Base-by-base conservation (phyloP, 495 filamentous ascomycete species). In the Lentithecium fluviatile region DNA sequence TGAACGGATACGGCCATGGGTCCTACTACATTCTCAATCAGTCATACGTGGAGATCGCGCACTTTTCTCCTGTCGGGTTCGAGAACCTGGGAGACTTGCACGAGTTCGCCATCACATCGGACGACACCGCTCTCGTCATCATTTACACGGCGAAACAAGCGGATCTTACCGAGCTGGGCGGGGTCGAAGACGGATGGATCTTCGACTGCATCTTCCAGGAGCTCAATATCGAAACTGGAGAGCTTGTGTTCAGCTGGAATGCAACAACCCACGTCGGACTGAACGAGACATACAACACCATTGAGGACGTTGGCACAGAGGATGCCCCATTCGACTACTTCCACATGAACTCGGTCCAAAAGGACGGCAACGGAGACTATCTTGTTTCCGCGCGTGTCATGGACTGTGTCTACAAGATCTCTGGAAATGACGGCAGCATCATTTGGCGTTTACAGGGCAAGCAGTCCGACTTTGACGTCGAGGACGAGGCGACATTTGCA, bases 271-370 rank as follows among this genome's bases (percentile, higher is more conserved):
- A 58, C 26, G 55, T 58, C 10, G 43, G 6, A 3, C 3, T 58
- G 4, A 58, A 58, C 24, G 55, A 58, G 26, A 58, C 45, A 6
- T 58, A 58, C 46, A 51, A 51, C 25, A 38, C 4, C 6, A 5
- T 58, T 17, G 12, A 24, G 12, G 55, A 32, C 21, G 17, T 19
- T 12, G 55, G 55, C n/a, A 12, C 55, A n/a, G 55, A 58, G 37
- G 45, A n/a, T 21, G 8, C 45, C 7, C 55, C 55, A 23, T 58
- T 58, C 23, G 55, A 58, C 45, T 58, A 50, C 43, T 58, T 58
- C 46, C 55, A 58, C 55, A 60, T 60, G 11, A 60, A 60, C 24
- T 60, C 57, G 17, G 32, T 60, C 10, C 26, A 52, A 29, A 60
- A 60, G 32, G 57, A 60, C 32, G 19, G 6, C 5, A 54, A 60